phyloP scores from a whole-genome alignment of 1,139 yeast genomes.

The Hansenula sp. region DNA sequence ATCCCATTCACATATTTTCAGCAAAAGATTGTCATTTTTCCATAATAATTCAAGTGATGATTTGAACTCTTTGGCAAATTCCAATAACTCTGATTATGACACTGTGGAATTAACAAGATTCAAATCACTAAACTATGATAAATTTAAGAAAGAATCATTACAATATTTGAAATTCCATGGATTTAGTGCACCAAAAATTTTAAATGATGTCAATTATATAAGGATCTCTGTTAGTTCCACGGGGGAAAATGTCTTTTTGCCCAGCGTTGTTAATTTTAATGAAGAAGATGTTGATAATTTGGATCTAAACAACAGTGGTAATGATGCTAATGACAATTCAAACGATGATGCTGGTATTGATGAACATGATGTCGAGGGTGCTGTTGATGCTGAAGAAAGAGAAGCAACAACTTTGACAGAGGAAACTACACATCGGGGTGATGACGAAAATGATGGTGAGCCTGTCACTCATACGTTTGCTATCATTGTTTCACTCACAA shows the following conservation, averaged over 20 bases:
- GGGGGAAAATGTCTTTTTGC: slow-evolving; percentile 20
- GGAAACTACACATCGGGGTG: background rate
- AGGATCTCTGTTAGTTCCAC: slow-evolving; percentile 15
- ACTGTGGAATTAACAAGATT: slow-evolving; percentile 13
- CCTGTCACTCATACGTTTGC: slow-evolving; percentile 24
- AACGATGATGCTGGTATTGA: background rate
- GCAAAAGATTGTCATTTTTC: slow-evolving; percentile 7
- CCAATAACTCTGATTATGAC: background rate
- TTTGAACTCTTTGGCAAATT: background rate
- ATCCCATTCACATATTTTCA: slow-evolving; percentile 2
- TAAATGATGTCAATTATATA: slow-evolving; percentile 7
- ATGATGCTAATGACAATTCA: background rate
- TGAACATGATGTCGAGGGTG: slow-evolving; percentile 3
- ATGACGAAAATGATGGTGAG: slow-evolving; percentile 12
- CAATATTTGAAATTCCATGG: slow-evolving; percentile 18
- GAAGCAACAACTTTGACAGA: background rate
- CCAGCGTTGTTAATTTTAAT: slow-evolving; percentile 10
- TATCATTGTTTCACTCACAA: slow-evolving; percentile 24
- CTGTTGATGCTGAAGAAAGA: slow-evolving; percentile 2
- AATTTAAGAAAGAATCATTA: slow-evolving; percentile 16
- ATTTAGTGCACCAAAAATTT: slow-evolving; percentile 17
- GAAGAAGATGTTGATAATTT: slow-evolving; percentile 15
- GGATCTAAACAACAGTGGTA: slow-evolving; percentile 8
- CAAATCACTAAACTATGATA: slow-evolving; percentile 15
- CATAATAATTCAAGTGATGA: slow-evolving; percentile 2